Evolutionary conservation across 2,329 filamentous ascomycete genomes (phyloP).

Genomic region (Elsinoe perseae): DNA sequence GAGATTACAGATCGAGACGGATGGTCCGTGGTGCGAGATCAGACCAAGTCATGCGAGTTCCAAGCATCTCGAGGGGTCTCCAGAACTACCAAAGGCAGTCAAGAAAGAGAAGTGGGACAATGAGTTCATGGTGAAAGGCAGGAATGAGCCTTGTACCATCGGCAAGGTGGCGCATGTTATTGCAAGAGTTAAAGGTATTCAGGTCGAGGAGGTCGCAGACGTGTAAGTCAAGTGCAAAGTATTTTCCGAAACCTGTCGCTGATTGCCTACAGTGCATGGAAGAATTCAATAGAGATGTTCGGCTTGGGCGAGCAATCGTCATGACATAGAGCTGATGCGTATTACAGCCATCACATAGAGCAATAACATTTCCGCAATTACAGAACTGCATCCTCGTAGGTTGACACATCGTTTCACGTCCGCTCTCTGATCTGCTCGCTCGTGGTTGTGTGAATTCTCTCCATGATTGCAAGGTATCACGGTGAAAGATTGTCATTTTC

Average conservation of each 20-base stretch:
- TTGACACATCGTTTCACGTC: no score
- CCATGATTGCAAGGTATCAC: no score
- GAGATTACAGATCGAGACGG: slow-evolving; percentile 85
- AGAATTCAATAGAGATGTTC: slow-evolving; percentile 74
- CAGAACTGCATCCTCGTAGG: no score
- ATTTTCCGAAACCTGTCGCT: slow-evolving; percentile 21
- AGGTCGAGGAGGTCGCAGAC: slow-evolving; percentile 76
- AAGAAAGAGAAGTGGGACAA: slow-evolving; percentile 95
- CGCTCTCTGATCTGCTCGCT: no score
- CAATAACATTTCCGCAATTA: no score
- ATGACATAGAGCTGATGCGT: neutral
- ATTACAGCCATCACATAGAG: no score
- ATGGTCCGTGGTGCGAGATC: slow-evolving; percentile 96
- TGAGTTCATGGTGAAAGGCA: slow-evolving; percentile 83
- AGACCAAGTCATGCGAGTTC: slow-evolving; percentile 79
- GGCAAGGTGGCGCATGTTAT: slow-evolving; percentile 81
- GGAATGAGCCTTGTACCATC: slow-evolving; percentile 88
- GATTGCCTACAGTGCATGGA: slow-evolving; percentile 55
- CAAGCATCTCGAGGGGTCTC: slow-evolving; percentile 61
- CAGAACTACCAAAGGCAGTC: slow-evolving; percentile 67
- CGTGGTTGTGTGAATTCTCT: no score
- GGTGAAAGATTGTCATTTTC: no score
- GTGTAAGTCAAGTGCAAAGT: slow-evolving; percentile 43
- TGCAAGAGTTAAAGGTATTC: slow-evolving; percentile 72
- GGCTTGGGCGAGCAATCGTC: slow-evolving; percentile 49